Conservation (phyloP, 2,329 filamentous ascomycete species). For the Claviceps pazoutovae region DNA sequence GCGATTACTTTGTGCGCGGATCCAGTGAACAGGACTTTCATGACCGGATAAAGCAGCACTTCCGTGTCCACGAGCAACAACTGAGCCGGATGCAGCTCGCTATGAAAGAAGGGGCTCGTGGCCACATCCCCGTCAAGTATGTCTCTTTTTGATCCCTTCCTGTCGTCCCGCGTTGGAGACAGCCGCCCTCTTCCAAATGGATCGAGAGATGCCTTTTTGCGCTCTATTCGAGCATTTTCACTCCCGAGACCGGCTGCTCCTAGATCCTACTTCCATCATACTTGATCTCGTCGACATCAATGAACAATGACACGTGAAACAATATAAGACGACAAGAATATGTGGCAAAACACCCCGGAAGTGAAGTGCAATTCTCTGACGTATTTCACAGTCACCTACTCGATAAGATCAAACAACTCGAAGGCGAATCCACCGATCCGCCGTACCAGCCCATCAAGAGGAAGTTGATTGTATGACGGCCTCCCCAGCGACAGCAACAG, state of each 20-base stretch:
- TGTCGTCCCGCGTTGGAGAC: slow-evolving; percentile 11
- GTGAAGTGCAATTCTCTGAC: slow-evolving; percentile 18
- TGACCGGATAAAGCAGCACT: slow-evolving; percentile 44
- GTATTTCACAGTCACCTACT: slow-evolving; percentile 33
- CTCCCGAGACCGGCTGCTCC: slow-evolving; percentile 8
- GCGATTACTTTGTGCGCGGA: slow-evolving; percentile 47
- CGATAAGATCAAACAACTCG: slow-evolving; percentile 36
- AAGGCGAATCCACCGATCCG: slow-evolving; percentile 14
- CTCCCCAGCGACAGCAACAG: neutral
- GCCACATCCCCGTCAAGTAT: slow-evolving; percentile 44
- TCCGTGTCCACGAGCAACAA: slow-evolving; percentile 43
- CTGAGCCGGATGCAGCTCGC: slow-evolving; percentile 36
- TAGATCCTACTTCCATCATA: neutral
- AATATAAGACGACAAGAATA: neutral
- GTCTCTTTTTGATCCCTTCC: slow-evolving; percentile 22
- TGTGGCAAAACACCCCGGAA: slow-evolving; percentile 2
- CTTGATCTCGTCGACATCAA: no score
- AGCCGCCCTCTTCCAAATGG: slow-evolving; percentile 8
- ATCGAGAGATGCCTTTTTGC: slow-evolving; percentile 12
- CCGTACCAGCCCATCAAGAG: slow-evolving; percentile 31
- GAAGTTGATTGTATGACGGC: slow-evolving; percentile 24
- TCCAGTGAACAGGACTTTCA: slow-evolving; percentile 43
- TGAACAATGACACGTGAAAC: no score
- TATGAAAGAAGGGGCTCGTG: slow-evolving; percentile 40
- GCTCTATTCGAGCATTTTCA: slow-evolving; percentile 14